Evolutionary conservation across 371 early-diverging fungal species (phyloP).

Genomic region (Massospora cicadina): DNA sequence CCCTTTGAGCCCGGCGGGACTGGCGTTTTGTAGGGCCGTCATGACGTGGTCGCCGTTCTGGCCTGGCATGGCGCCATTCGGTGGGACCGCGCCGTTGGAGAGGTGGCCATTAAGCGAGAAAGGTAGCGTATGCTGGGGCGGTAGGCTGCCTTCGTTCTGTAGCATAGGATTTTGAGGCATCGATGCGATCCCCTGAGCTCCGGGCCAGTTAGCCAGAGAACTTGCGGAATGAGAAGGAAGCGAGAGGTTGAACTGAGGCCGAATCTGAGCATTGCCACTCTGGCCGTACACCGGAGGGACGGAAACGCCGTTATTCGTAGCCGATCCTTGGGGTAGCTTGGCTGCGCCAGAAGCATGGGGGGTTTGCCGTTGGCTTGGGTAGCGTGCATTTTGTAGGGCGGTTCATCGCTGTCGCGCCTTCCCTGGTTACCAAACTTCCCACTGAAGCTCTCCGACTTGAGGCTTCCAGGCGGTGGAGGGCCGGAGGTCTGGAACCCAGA

Average conservation of each 20-base stretch:
- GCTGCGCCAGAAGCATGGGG: not conserved
- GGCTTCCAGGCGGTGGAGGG: not conserved
- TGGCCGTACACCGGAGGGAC: not conserved
- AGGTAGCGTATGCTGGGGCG: not conserved
- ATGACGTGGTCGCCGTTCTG: slow-evolving; percentile 1
- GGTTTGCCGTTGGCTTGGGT: not conserved
- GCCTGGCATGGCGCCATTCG: not conserved
- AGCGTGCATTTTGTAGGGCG: not conserved
- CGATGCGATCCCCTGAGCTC: not conserved
- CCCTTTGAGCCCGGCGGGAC: slow-evolving; percentile 3
- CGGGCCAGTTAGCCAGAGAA: not conserved
- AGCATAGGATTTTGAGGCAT: not conserved
- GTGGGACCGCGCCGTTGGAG: not conserved
- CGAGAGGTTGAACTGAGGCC: not conserved
- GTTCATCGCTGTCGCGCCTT: not conserved
- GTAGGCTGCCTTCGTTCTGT: not conserved
- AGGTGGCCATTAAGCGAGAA: not conserved
- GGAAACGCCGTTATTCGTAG: not conserved
- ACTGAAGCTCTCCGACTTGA: not conserved
- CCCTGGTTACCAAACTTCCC: not conserved
- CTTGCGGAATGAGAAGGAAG: not conserved
- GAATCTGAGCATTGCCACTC: not conserved
- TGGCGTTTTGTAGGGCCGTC: not conserved
- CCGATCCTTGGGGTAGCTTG: not conserved
- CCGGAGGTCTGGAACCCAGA: not conserved